phyloP scores from a whole-genome alignment of 2,329 filamentous ascomycete genomes.

The Chrysosphaeria jannelii region DNA sequence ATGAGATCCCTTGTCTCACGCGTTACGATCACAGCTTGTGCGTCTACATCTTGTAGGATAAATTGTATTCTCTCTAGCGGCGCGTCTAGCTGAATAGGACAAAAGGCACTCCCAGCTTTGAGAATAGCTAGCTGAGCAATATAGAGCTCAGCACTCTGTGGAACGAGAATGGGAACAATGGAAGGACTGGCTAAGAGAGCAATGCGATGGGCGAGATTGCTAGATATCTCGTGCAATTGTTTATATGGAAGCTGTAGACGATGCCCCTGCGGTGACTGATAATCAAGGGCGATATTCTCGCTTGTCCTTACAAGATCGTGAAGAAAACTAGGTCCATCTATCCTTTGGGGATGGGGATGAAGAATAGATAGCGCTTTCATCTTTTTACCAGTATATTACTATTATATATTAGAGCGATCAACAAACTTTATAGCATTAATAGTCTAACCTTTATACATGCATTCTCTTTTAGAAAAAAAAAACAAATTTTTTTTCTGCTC shows the following conservation, averaged over 20 bases:
- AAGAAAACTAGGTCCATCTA: no score
- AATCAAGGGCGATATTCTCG: not conserved
- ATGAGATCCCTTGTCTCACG: slow-evolving; percentile 14
- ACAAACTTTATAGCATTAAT: not conserved
- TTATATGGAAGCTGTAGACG: not conserved
- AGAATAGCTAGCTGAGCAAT: slow-evolving; percentile 47
- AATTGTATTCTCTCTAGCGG: slow-evolving; percentile 52
- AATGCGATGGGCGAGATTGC: slow-evolving; percentile 7
- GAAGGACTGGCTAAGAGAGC: no score
- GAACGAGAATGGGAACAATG: slow-evolving; percentile 52
- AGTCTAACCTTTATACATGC: not conserved
- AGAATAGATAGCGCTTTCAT: no score
- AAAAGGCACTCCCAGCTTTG: slow-evolving; percentile 62
- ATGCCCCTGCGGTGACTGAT: not conserved
- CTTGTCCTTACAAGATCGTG: no score
- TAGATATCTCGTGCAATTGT: not conserved
- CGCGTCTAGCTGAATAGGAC: slow-evolving; percentile 50
- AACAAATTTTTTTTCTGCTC: not conserved
- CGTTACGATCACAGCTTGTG: slow-evolving; percentile 35
- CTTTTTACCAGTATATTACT: no score
- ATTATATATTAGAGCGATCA: no score
- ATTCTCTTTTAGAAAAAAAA: not conserved
- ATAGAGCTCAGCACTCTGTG: slow-evolving; percentile 52
- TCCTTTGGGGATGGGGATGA: no score
- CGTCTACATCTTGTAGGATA: slow-evolving; percentile 48